Evolutionary conservation across 257 asterid genomes (phyloP), one percentile per base, ranked within the genome.

Genomic region (Nicotiana knightiana): DNA sequence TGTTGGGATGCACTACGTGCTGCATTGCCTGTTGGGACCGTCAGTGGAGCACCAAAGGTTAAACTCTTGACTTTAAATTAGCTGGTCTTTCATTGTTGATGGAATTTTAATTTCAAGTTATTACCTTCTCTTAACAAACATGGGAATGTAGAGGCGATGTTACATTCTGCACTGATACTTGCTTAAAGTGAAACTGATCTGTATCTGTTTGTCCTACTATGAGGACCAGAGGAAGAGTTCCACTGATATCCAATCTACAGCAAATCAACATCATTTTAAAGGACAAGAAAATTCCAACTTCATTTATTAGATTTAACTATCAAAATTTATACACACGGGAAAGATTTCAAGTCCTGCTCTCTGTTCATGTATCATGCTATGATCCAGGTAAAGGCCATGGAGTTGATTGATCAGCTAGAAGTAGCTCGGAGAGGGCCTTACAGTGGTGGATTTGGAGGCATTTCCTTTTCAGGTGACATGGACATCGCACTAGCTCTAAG

Each of bases 31-130:
- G 98, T 94, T 67, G 99, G 98, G 85, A 96, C 97, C 21, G 98
- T 96, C 77, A 93, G 97, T 61, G 99, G 99, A 79, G 97, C 97
- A 37, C 99, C 99, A 79, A 94, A 93, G 93, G 99, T 95, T 28
- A 62, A 71, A 84, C 64, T 76, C 4, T 2, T 43, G 21, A 24
- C 18, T 30, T 61, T 39, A 17, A 18, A 81, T 73, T 67, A 1
- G 10, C 54, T 17, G 17, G 28, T 15, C 35, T 33, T 39, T 55
- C 54, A 81, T 62, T 32, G 28, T 24, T 17, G 11, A 30, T 35
- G 9, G 76, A 37, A 67, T 35, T 67, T 48, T 21, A 61, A 13
- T 61, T n/a, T 61, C 66, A 61, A 3, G 15, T 24, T 61, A 63
- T 26, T 63, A 63, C 68, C 5, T 61, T 63, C 68, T 30, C 18